phyloP scores from a whole-genome alignment of 1,284 basidiomycete genomes.

The Ganoderma resinaceum region DNA sequence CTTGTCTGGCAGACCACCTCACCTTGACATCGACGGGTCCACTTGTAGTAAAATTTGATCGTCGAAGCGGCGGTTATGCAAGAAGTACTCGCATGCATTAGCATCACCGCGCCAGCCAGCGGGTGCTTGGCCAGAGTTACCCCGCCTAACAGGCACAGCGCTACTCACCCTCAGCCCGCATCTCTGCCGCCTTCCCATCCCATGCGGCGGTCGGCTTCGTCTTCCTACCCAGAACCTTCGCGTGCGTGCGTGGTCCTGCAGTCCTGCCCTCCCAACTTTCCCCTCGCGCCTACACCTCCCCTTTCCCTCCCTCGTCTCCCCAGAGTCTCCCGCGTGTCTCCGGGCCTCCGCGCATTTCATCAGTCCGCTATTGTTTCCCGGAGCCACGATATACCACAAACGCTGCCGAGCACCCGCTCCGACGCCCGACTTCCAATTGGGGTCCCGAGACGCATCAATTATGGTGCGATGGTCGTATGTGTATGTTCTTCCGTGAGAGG shows the following conservation, averaged over 20 bases:
- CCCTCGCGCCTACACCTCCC: no score
- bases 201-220: not conserved
- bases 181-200: not conserved
- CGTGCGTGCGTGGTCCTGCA: not conserved
- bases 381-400: no score
- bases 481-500: no score
- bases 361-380: no score
- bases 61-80: not conserved
- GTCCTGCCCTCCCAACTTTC: not conserved
- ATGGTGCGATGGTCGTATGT: not conserved
- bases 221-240: not conserved
- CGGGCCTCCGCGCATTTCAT: not conserved
- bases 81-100: not conserved
- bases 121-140: not conserved
- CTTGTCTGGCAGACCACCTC: not conserved
- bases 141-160: not conserved
- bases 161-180: not conserved
- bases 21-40: not conserved
- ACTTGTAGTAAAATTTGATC: not conserved
- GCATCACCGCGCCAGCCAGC: not conserved
- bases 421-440: no score
- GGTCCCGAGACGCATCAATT: no score
- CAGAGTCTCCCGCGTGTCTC: not conserved
- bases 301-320: no score
- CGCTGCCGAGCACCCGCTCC: no score